These are phyloP conservation scores for Podosphaera fusca DNA, from an alignment of 2,329 filamentous ascomycete genomes.

Conservation along the genomic window DNA sequence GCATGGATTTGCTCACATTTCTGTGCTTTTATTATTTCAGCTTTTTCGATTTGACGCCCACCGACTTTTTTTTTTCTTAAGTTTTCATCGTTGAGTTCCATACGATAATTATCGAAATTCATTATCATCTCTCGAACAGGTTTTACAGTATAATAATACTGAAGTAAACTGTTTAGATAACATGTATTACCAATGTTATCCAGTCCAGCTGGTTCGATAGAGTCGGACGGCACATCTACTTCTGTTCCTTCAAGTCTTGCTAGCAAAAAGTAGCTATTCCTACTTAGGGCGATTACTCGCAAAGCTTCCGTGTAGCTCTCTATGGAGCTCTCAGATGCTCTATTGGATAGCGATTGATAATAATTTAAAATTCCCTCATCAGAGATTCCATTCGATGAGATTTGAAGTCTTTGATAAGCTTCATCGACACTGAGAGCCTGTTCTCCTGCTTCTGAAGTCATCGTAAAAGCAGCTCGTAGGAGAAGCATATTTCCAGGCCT, in stretches of 20 bases:
- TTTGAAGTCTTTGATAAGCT: slow-evolving; percentile 16
- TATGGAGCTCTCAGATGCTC: slow-evolving; percentile 12
- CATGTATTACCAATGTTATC: slow-evolving; percentile 94
- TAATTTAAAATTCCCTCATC: slow-evolving; percentile 16
- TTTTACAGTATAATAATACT: slow-evolving; percentile 80
- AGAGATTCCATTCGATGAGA: slow-evolving; percentile 8
- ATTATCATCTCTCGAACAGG: slow-evolving; percentile 62
- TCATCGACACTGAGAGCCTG: slow-evolving; percentile 11
- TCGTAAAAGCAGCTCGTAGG: slow-evolving; percentile 10
- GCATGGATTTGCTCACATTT: slow-evolving; percentile 37
- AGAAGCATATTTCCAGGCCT: slow-evolving; percentile 11
- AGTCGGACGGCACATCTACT: slow-evolving; percentile 12
- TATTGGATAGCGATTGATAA: slow-evolving; percentile 12
- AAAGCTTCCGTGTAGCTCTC: slow-evolving; percentile 15
- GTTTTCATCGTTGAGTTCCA: slow-evolving; percentile 39
- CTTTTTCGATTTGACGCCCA: slow-evolving; percentile 38
- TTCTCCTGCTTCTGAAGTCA: slow-evolving; percentile 11
- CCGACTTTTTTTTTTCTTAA: slow-evolving; percentile 50
- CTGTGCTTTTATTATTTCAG: slow-evolving; percentile 36
- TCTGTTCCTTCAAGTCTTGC: slow-evolving; percentile 16
- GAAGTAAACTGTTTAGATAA: slow-evolving; percentile 87
- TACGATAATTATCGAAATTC: slow-evolving; percentile 46
- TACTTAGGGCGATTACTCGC: slow-evolving; percentile 14
- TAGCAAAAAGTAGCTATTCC: slow-evolving; percentile 14
- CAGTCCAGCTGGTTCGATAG: slow-evolving; percentile 57